These are phyloP conservation scores for Saksenaea oblongispora DNA, from an alignment of 371 early-diverging fungal species.

Conservation along the genomic window DNA sequence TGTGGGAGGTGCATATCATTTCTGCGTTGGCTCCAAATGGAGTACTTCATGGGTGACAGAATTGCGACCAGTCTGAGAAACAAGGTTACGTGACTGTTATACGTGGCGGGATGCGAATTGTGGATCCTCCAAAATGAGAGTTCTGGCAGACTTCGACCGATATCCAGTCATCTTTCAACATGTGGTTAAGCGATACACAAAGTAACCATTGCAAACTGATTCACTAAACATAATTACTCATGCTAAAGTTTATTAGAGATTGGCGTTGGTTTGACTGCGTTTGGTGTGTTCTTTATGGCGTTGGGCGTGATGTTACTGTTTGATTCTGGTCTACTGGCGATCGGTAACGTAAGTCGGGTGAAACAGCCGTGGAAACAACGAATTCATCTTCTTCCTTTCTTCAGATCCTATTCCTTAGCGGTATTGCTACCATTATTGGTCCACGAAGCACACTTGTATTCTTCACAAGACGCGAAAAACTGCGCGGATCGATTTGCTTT, in stretches of 20 bases:
- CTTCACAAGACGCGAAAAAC: slow-evolving; percentile 79
- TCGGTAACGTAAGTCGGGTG: slow-evolving; percentile 83
- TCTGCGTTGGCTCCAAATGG: no score
- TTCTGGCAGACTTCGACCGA: no score
- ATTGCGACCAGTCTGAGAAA: no score
- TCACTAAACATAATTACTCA: background rate
- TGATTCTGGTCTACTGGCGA: slow-evolving; percentile 93
- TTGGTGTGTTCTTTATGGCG: slow-evolving; percentile 91
- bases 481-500: slow-evolving; percentile 89
- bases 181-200: slow-evolving; percentile 86
- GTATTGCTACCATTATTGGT: slow-evolving; percentile 89
- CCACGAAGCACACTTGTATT: slow-evolving; percentile 81
- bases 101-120: no score
- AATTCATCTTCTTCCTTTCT: background rate
- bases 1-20: no score
- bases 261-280: slow-evolving; percentile 95
- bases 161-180: slow-evolving; percentile 18
- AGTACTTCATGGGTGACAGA: no score
- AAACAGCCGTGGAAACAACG: background rate
- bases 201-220: slow-evolving; percentile 50
- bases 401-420: slow-evolving; percentile 89
- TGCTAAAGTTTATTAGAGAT: slow-evolving; percentile 65
- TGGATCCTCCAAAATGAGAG: no score
- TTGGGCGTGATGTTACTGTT: slow-evolving; percentile 92
- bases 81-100: no score